phyloP scores from a whole-genome alignment of 2,329 filamentous ascomycete species.

The Zalaria sp. region DNA sequence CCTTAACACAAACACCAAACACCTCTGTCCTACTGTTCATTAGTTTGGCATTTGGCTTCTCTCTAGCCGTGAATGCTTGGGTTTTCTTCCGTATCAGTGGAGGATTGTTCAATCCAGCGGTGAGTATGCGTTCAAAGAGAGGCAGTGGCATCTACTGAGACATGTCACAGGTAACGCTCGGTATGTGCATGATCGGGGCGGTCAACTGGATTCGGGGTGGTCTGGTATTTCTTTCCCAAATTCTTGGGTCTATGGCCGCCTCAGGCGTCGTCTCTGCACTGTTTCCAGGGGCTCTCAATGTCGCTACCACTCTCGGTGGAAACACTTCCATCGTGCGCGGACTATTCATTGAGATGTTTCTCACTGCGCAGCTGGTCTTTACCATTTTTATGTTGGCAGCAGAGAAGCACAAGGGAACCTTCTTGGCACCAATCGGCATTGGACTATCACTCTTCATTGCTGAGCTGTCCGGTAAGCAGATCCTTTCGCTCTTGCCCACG shows the following conservation, averaged over 20 bases:
- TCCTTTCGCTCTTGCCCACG: neutral
- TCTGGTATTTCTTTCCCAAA: conserved; percentile 30
- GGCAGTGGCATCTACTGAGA: neutral
- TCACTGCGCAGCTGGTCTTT: conserved; percentile 35
- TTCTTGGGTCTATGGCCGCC: conserved; percentile 30
- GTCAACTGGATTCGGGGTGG: conserved; percentile 29
- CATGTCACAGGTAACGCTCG: conserved; percentile 27
- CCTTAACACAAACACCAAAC: conserved; percentile 19
- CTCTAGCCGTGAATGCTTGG: conserved; percentile 29
- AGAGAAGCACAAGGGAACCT: conserved; percentile 28
- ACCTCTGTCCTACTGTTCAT: conserved; percentile 23
- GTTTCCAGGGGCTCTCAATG: conserved; percentile 30
- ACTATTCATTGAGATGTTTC: conserved; percentile 36
- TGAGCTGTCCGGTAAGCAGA: conserved; percentile 24
- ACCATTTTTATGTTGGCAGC: conserved; percentile 32
- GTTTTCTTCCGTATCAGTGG: conserved; percentile 30
- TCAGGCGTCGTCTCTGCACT: conserved; percentile 29
- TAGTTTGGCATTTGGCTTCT: conserved; percentile 26
- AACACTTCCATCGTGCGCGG: conserved; percentile 29
- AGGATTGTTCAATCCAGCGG: conserved; percentile 21
- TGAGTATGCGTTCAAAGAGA: conserved; percentile 6
- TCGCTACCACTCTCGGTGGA: conserved; percentile 29
- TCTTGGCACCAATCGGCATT: conserved; percentile 25
- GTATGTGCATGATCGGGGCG: conserved; percentile 32
- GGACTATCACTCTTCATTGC: conserved; percentile 32